Base-by-base conservation (phyloP, 768 basidiomycete genomes). In the Omphalotus guepiniiformis region DNA sequence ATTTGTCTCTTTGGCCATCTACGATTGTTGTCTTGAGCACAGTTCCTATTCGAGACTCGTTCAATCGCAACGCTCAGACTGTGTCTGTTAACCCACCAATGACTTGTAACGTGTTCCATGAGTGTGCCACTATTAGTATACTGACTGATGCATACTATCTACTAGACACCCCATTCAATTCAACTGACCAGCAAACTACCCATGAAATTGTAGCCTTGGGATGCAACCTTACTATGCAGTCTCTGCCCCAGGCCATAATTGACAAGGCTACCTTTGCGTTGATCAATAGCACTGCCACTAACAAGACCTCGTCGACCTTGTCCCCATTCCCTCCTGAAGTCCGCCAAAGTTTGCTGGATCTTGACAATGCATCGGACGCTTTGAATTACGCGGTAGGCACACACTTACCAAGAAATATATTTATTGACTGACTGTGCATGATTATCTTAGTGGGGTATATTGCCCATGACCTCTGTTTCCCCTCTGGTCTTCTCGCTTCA, bases 21-120 rank as follows among this genome's bases (percentile, higher is more conserved):
- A 34, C 35, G 4, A 36, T 47, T n/a, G 34, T 47, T 18, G 21
- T 47, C 12, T 47, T 47, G 21, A 35, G 30, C 11, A 47, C 45
- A 19, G 23, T 47, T 18, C 22, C 30, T 18, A 27, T 47, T 8
- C 7, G 15, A 1, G 45, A 47, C 28, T 47, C 45, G 13, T 47
- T 18, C 12, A 47, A 37, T 18, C 19, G 2, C 13, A 6, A 13
- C 26, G 25, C 35, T 9, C 6, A 36, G 18, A 16, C 32, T 23
- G 45, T 47, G 13, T 22, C 36, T 4, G 36, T 47, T 21, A 38
- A 9, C 38, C 36, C 45, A 23, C 35, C 45, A 9, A 47, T 38
- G 35, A 28, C 22, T n/a, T 47, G 45, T 47, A 38, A 47, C 6
- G n/a, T 45, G 9, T 12, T 15, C 4, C 21, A 6, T 34, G 4